Conservation (phyloP, 345 rosid species). For the Aquilaria malaccensis region DNA sequence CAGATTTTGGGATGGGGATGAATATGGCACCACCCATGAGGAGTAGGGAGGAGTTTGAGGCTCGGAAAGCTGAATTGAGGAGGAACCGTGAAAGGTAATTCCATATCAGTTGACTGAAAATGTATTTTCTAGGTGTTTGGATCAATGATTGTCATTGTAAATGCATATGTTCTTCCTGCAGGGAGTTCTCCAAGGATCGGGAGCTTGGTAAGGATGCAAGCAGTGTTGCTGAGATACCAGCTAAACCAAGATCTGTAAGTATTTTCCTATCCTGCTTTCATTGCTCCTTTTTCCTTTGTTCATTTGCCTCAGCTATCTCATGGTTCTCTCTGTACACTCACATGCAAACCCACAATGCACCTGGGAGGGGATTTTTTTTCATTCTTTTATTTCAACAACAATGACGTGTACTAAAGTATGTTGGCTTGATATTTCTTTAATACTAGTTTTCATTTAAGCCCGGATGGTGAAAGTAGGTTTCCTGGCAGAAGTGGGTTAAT, state of each 20-base stretch:
- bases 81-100: slow-evolving; percentile 81
- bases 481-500: too few species aligned
- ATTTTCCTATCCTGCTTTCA: slow-evolving; percentile 13
- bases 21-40: slow-evolving; percentile 64
- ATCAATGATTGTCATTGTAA: background rate
- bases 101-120: background rate
- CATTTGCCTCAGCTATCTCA: too few species aligned
- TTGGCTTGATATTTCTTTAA: too few species aligned
- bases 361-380: too few species aligned
- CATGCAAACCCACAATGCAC: too few species aligned
- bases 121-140: background rate
- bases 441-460: too few species aligned
- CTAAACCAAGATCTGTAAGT: slow-evolving; percentile 56
- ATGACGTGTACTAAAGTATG: too few species aligned
- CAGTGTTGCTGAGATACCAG: slow-evolving; percentile 37
- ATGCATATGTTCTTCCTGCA: slow-evolving; percentile 24
- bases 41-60: slow-evolving; percentile 93
- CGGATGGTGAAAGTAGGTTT: too few species aligned
- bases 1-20: slow-evolving; percentile 79
- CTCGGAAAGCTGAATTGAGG: slow-evolving; percentile 81
- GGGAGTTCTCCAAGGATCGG: slow-evolving; percentile 71
- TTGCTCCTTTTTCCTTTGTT: background rate
- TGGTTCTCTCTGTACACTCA: too few species aligned
- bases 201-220: slow-evolving; percentile 63
- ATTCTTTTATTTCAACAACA: too few species aligned